Percentiles rank a stretch among this genome's conserved stretches.
These are phyloP conservation scores for Aspergillus sclerotiicarbonarius DNA, from an alignment of 495 filamentous ascomycete genomes.

Conservation along the genomic window DNA sequence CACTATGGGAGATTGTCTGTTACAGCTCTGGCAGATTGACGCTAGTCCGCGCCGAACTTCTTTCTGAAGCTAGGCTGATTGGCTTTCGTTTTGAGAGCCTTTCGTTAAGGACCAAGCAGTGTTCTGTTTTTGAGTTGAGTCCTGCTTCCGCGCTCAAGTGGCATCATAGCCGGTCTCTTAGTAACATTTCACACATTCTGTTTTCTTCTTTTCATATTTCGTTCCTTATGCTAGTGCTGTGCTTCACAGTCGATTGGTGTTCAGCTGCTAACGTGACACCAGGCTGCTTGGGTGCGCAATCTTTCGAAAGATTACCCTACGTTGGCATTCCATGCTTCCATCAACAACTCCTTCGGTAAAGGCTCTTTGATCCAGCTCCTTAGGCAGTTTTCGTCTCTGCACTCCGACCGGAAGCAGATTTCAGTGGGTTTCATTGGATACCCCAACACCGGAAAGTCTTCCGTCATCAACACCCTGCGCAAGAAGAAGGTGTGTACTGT, in stretches of 20 bases:
- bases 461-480: conserved; percentile 87
- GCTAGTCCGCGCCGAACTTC: conserved; percentile 66
- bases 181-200: conserved; percentile 93
- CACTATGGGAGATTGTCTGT: conserved; percentile 81
- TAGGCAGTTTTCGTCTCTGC: conserved; percentile 89
- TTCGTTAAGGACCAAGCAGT: conserved; percentile 57
- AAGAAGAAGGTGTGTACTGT: conserved; percentile 92
- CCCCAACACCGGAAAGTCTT: conserved; percentile 86
- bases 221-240: conserved; percentile 9
- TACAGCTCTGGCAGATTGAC: conserved; percentile 97
- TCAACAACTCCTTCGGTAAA: conserved; percentile 91
- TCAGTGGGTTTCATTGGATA: conserved; percentile 87
- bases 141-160: conserved; percentile 49
- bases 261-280: conserved; percentile 41
- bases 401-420: conserved; percentile 88
- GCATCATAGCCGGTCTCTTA: conserved; percentile 82
- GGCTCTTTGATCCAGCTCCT: conserved; percentile 75
- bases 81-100: conserved; percentile 76
- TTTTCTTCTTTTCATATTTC: conserved; percentile 9
- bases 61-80: conserved; percentile 64
- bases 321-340: conserved; percentile 85
- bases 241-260: conserved; percentile 19
- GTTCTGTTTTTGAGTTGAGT: conserved; percentile 90
- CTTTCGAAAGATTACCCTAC: conserved; percentile 87
- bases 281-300: conserved; percentile 83